A percentile compares a stretch with the other conserved stretches of the same genome.
These are phyloP conservation scores for Cercospora beticola DNA, from an alignment of 2,329 filamentous ascomycete species.

Conservation along the genomic window DNA sequence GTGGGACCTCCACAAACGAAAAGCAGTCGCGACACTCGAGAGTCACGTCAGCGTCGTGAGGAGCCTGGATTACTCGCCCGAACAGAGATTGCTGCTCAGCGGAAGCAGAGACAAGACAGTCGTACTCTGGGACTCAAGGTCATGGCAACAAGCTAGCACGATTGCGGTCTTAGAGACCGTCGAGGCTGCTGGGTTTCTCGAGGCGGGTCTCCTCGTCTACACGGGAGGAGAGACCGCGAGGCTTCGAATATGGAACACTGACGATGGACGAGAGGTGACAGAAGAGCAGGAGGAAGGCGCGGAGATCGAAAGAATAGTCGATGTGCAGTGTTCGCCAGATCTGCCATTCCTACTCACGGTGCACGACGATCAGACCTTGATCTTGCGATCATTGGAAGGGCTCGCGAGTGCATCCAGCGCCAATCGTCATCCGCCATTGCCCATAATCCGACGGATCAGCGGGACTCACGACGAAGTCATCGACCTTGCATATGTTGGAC, in stretches of 20 bases:
- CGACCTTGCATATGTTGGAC: constrained; percentile 82
- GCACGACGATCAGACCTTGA: constrained; percentile 84
- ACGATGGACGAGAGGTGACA: constrained; percentile 75
- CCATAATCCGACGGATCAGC: constrained; percentile 74
- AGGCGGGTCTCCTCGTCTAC: constrained; percentile 69
- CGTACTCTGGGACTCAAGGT: constrained; percentile 83
- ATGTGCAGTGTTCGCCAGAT: constrained; percentile 64
- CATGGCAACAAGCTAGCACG: constrained; percentile 79
- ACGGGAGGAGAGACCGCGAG: constrained; percentile 82
- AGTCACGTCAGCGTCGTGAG: constrained; percentile 96
- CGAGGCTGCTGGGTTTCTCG: constrained; percentile 78
- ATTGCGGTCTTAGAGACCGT: constrained; percentile 82
- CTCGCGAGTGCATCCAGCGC: constrained; percentile 29
- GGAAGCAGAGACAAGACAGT: constrained; percentile 90
- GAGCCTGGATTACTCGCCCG: constrained; percentile 74
- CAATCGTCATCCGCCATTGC: constrained; percentile 45
- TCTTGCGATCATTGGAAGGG: constrained; percentile 64
- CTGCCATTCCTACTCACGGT: constrained; percentile 74
- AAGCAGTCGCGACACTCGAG: constrained; percentile 73
- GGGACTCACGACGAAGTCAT: constrained; percentile 98
- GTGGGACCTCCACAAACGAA: constrained; percentile 86
- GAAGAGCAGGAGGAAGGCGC: constrained; percentile 63
- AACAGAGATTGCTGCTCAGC: constrained; percentile 74
- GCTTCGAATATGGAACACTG: constrained; percentile 79
- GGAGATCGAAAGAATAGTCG: constrained; percentile 68